Evolutionary conservation across 768 basidiomycete species (phyloP).

Genomic region (Suillus bovinus): DNA sequence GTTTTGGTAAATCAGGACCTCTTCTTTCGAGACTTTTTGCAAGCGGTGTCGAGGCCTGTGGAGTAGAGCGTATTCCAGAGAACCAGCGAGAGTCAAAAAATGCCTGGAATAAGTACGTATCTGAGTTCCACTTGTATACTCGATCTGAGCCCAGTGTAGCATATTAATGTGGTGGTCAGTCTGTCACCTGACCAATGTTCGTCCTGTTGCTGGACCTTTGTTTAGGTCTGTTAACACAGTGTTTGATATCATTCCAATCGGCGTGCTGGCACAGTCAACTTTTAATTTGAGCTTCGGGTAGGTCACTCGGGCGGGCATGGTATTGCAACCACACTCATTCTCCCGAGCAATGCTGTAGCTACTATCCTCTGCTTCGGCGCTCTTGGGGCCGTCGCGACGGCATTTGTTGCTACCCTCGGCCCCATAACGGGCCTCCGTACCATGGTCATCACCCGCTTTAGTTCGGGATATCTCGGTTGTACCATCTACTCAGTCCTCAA

Average conservation of each 20-base stretch:
- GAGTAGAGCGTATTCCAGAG: slow-evolving; percentile 56
- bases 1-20: slow-evolving; percentile 33
- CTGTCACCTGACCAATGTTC: too few relatives aligned
- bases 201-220: neutral
- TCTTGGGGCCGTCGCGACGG: slow-evolving; percentile 41
- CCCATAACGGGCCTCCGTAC: slow-evolving; percentile 54
- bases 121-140: slow-evolving; percentile 1
- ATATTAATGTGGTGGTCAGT: slow-evolving; percentile 47
- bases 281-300: slow-evolving; percentile 50
- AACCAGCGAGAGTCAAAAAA: slow-evolving; percentile 45
- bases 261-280: slow-evolving; percentile 46
- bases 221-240: slow-evolving; percentile 49
- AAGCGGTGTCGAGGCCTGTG: slow-evolving; percentile 53
- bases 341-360: slow-evolving; percentile 41
- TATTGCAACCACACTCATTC: slow-evolving; percentile 1
- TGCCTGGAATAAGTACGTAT: slow-evolving; percentile 44
- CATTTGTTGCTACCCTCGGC: slow-evolving; percentile 55
- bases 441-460: slow-evolving; percentile 52
- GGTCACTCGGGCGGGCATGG: slow-evolving; percentile 16
- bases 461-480: slow-evolving; percentile 49
- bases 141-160: slow-evolving; percentile 22
- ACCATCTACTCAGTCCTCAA: slow-evolving; percentile 53
- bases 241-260: slow-evolving; percentile 50
- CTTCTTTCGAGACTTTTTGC: slow-evolving; percentile 42
- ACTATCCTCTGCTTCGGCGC: slow-evolving; percentile 48